Evolutionary conservation across 345 rosid genomes (phyloP).

Genomic region (Brassica nigra): DNA sequence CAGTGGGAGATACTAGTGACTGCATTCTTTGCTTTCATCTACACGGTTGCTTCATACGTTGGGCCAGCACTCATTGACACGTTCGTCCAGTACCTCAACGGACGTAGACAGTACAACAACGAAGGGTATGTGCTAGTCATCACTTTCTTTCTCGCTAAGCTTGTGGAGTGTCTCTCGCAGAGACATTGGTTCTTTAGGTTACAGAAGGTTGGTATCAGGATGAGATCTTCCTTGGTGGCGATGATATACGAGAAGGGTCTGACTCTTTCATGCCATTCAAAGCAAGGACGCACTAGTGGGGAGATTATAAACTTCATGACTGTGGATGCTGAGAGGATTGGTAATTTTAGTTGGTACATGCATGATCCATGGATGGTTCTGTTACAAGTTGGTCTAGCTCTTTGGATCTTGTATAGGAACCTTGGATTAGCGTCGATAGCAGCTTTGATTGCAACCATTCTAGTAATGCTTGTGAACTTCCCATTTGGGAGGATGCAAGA

Average conservation of each 20-base stretch:
- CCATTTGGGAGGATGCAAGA: slow-evolving; percentile 59
- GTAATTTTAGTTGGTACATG: slow-evolving; percentile 53
- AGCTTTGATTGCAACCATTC: slow-evolving; percentile 47
- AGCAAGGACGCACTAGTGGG: slow-evolving; percentile 58
- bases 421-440: slow-evolving; percentile 61
- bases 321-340: slow-evolving; percentile 62
- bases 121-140: slow-evolving; percentile 55
- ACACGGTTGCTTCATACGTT: slow-evolving; percentile 45
- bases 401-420: slow-evolving; percentile 50
- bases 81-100: slow-evolving; percentile 58
- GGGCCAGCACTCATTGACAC: slow-evolving; percentile 50
- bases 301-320: slow-evolving; percentile 65
- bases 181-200: slow-evolving; percentile 55
- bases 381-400: slow-evolving; percentile 60
- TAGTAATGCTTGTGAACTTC: slow-evolving; percentile 50
- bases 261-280: slow-evolving; percentile 52
- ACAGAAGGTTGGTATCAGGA: slow-evolving; percentile 48
- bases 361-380: slow-evolving; percentile 58
- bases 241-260: slow-evolving; percentile 59
- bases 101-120: slow-evolving; percentile 33
- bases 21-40: slow-evolving; percentile 34
- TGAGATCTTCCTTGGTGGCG: slow-evolving; percentile 50
- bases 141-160: slow-evolving; percentile 53
- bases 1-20: slow-evolving; percentile 39
- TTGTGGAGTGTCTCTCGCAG: slow-evolving; percentile 54